Conservation (phyloP, 495 filamentous ascomycete genomes). For the Astrothelium subdiscretum region DNA sequence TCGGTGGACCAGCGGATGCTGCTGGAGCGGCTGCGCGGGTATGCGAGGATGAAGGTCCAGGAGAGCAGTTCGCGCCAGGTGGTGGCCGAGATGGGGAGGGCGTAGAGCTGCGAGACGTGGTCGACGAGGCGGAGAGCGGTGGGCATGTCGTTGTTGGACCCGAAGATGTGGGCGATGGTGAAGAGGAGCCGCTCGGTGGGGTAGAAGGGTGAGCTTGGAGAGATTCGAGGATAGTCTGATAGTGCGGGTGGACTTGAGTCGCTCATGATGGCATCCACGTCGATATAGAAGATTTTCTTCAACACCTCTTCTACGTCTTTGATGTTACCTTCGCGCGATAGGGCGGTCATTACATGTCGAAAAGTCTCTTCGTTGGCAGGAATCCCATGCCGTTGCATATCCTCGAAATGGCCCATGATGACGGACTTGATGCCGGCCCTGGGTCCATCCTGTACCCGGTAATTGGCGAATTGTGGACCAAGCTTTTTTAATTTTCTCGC, state of each 20-base stretch:
- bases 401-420: conserved; percentile 32
- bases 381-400: conserved; percentile 40
- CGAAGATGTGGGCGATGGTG: conserved; percentile 47
- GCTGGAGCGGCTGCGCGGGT: conserved; percentile 15
- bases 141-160: conserved; percentile 43
- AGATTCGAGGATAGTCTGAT: conserved; percentile 9
- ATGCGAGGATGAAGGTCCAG: conserved; percentile 44
- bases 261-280: conserved; percentile 30
- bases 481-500: conserved; percentile 1
- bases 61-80: conserved; percentile 50
- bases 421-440: conserved; percentile 16
- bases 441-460: conserved; percentile 10
- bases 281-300: conserved; percentile 45
- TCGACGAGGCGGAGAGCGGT: conserved; percentile 43
- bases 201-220: conserved; percentile 36
- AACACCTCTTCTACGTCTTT: conserved; percentile 38
- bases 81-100: conserved; percentile 34
- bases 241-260: conserved; percentile 8
- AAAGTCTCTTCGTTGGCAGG: conserved; percentile 44
- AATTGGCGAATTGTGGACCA: conserved; percentile 2
- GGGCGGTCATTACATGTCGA: conserved; percentile 42
- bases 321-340: conserved; percentile 44
- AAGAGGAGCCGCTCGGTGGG: conserved; percentile 44
- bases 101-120: conserved; percentile 44
- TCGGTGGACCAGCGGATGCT: conserved; percentile 13